Conservation (phyloP, 148 eudicot genomes). For the Heliamphora exappendiculata region DNA sequence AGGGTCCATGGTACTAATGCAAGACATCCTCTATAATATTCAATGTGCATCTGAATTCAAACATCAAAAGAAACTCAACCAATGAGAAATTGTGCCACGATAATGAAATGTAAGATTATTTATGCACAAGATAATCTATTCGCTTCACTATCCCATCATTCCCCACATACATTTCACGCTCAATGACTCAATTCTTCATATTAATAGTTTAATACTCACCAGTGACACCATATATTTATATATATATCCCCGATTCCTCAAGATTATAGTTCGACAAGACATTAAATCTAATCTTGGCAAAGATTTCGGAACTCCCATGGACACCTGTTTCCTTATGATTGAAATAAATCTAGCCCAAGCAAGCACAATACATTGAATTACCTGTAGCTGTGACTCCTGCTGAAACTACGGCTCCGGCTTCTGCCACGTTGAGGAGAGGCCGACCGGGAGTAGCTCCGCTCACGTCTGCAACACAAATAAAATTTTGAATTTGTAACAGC, state of each 20-base stretch:
- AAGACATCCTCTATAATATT: neutral
- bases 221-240: neutral
- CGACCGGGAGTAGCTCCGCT: constrained; percentile 51
- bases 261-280: neutral
- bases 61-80: neutral
- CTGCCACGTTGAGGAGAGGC: constrained; percentile 50
- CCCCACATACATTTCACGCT: neutral
- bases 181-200: neutral
- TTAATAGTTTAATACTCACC: neutral
- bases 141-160: neutral
- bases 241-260: neutral
- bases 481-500: neutral
- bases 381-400: constrained; percentile 77
- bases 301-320: neutral
- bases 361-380: constrained; percentile 6
- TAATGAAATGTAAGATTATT: neutral
- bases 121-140: neutral
- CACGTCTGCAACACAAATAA: constrained; percentile 28
- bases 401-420: constrained; percentile 43
- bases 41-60: neutral
- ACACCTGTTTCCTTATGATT: neutral
- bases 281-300: neutral
- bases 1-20: neutral
- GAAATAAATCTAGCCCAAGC: neutral
- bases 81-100: neutral